Percentiles rank a stretch among this genome's conserved stretches.
These are phyloP conservation scores for Pholiota conissans DNA, from an alignment of 768 basidiomycete genomes.

Conservation along the genomic window DNA sequence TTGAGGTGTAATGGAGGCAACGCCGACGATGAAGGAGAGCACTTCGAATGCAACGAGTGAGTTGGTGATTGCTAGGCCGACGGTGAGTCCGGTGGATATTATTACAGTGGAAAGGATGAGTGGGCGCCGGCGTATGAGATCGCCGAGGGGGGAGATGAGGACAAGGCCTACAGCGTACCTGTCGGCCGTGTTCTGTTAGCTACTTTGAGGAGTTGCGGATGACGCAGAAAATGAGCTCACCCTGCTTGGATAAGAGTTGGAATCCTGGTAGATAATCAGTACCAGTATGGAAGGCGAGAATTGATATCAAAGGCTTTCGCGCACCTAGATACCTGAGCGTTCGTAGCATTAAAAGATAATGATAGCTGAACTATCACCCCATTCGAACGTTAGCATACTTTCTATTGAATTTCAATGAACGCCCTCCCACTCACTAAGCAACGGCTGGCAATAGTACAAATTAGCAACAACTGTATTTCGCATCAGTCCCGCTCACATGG, in stretches of 20 bases:
- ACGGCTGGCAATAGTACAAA: constrained; percentile 81
- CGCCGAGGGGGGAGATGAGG: constrained; percentile 79
- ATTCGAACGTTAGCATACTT: no score
- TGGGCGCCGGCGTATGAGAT: constrained; percentile 77
- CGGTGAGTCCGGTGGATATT: constrained; percentile 56
- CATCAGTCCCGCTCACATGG: no score
- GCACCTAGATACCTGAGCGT: constrained; percentile 41
- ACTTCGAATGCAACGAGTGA: constrained; percentile 61
- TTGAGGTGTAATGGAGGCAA: constrained; percentile 68
- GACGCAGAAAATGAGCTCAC: constrained; percentile 30
- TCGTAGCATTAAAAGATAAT: constrained; percentile 33
- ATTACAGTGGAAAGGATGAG: constrained; percentile 61
- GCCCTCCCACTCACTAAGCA: constrained; percentile 53
- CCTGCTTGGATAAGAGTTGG: constrained; percentile 71
- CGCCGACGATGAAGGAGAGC: constrained; percentile 71
- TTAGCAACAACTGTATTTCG: constrained; percentile 64
- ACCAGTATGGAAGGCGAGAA: no score
- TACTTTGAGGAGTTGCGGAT: neutral
- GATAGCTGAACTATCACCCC: constrained; percentile 39
- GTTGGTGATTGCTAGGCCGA: constrained; percentile 68
- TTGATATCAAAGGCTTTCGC: no score
- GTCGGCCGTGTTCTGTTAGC: no score
- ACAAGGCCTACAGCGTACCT: constrained; percentile 76
- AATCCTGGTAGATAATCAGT: constrained; percentile 39
- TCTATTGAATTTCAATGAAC: neutral